Conservation (phyloP, 495 filamentous ascomycete species). For the Penicillium maclennaniae region DNA sequence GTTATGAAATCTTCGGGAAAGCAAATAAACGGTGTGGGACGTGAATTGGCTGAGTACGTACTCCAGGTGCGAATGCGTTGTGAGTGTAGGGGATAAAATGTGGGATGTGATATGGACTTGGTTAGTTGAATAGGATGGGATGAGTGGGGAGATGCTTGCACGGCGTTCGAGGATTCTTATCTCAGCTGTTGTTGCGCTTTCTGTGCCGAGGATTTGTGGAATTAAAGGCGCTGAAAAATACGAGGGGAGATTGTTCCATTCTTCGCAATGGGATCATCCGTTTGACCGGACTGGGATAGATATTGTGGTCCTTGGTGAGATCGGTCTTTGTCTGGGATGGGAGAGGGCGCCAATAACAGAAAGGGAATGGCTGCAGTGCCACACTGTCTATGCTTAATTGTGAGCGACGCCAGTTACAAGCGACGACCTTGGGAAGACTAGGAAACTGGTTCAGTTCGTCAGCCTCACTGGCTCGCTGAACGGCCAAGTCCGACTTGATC, state of each 20-base stretch:
- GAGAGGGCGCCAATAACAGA: background rate
- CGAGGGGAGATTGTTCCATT: constrained; percentile 54
- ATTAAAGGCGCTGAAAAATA: constrained; percentile 46
- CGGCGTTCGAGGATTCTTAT: constrained; percentile 43
- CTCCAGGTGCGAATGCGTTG: constrained; percentile 26
- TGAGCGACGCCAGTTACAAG: no score
- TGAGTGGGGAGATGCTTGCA: constrained; percentile 19
- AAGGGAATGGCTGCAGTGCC: constrained; percentile 40
- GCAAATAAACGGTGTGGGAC: constrained; percentile 18
- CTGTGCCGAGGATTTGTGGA: constrained; percentile 40
- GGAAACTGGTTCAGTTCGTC: constrained; percentile 46
- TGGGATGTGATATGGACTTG: background rate
- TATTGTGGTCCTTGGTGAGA: constrained; percentile 52
- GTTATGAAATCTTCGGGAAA: constrained; percentile 26
- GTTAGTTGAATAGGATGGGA: constrained; percentile 18
- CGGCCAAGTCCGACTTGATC: constrained; percentile 28
- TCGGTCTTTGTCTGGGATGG: background rate
- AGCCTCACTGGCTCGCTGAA: constrained; percentile 48
- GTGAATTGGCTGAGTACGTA: constrained; percentile 28
- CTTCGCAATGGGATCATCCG: constrained; percentile 53
- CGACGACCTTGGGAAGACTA: constrained; percentile 25
- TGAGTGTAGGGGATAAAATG: constrained; percentile 2
- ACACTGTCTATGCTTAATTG: constrained; percentile 44
- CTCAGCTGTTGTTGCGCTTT: constrained; percentile 44
- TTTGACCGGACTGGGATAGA: constrained; percentile 54